Evolutionary conservation across 2,329 filamentous ascomycete species (phyloP), one percentile per base, ranked within the genome.

Genomic region (Aschersonia sp.): DNA sequence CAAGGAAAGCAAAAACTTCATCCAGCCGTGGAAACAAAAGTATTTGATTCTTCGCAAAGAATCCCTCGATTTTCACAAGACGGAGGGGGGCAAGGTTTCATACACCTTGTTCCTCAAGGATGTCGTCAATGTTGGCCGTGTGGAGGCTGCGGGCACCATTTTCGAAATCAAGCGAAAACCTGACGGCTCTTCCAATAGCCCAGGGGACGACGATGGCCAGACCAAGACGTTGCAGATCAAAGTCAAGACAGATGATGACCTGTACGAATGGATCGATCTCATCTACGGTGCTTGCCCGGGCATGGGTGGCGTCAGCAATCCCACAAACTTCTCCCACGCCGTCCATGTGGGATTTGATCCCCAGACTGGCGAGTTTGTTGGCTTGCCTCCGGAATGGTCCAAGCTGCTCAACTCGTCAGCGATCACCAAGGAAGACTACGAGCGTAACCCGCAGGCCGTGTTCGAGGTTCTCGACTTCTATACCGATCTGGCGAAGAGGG

Each of bases 221-320:
- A 85, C 83, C 50, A 87, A 85, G 63, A 85, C 87, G 4, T 78
- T 96, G 46, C 88, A 92, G 53, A 92, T 95, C 63, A 87, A 85
- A 62, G 88, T 97, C 57, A 94, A 96, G 67, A 85, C 82, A 49
- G 92, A 98, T 59, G 90, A 95, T 60, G 92, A 98, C 56, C 80
- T 98, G 47, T 98, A 98, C 65, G 88, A 94, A 58, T 98, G 92
- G 92, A 95, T 97, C 59, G 92, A 98, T 65, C 87, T 89, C 63
- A 94, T 98, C 55, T 97, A 97, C 63, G 88, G 90, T 57, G 84
- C 90, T 54, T 97, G 90, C 64, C 92, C 92, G 14, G 90, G 87
- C 52, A 95, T 97, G 87, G 89, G 92, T 52, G 92, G 92, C 56
- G 92, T 98, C 49, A 96, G 90, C 68, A 96, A 97, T 65, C 92